Evolutionary conservation across 2,329 filamentous ascomycete genomes (phyloP).

Genomic region (Colletotrichum sidae): DNA sequence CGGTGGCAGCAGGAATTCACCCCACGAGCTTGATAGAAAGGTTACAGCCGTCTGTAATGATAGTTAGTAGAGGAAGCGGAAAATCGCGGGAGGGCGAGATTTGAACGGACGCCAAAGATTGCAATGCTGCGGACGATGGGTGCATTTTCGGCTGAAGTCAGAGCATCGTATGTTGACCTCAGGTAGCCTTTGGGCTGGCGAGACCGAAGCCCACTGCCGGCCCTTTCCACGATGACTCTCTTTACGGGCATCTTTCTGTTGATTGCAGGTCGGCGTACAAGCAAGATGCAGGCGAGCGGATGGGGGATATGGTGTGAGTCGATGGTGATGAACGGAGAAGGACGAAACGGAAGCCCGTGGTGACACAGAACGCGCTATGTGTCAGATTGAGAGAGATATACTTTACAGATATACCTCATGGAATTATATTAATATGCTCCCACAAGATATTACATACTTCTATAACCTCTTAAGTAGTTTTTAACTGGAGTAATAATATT

Average conservation of each 20-base stretch:
- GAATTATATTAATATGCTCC: too few species aligned
- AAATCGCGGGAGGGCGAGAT: background rate
- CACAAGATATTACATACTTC: too few species aligned
- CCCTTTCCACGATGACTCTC: constrained; percentile 64
- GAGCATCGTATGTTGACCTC: constrained; percentile 67
- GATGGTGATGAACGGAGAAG: too few species aligned
- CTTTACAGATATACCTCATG: too few species aligned
- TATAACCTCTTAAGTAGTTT: too few species aligned
- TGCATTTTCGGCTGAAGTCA: constrained; percentile 76
- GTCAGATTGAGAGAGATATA: background rate
- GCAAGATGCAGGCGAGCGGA: constrained; percentile 3
- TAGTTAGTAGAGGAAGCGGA: constrained; percentile 24
- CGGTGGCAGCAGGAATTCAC: constrained; percentile 76
- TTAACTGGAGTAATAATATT: too few species aligned
- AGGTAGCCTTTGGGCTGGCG: constrained; percentile 65
- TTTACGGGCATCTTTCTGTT: constrained; percentile 70
- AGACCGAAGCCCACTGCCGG: constrained; percentile 49
- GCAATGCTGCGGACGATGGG: constrained; percentile 75
- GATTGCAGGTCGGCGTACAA: constrained; percentile 16
- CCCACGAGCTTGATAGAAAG: constrained; percentile 75
- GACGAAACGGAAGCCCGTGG: too few species aligned
- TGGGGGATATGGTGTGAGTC: too few species aligned
- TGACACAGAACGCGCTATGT: background rate
- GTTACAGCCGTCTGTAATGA: constrained; percentile 68
- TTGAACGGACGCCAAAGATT: constrained; percentile 72